phyloP scores from a whole-genome alignment of 2,329 filamentous ascomycete genomes.

The Chrysoporthe cubensis region DNA sequence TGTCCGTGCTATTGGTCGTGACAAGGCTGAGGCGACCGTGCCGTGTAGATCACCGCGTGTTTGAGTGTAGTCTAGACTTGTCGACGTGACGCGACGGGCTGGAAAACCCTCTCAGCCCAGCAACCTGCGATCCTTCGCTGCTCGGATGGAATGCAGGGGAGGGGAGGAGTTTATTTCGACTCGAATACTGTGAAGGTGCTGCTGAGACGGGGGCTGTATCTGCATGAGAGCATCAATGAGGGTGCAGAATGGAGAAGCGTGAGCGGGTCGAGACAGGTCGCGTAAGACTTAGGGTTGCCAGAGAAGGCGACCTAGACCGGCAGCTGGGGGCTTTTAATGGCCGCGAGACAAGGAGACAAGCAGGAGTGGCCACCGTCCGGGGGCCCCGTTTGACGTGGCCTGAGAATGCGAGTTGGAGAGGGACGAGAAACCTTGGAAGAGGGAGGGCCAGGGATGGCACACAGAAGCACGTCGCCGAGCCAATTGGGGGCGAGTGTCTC shows the following conservation, averaged over 20 bases:
- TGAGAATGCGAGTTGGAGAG: slow-evolving; percentile 6
- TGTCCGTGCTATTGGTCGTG: background rate
- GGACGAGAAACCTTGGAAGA: slow-evolving; percentile 7
- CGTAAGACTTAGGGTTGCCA: slow-evolving; percentile 16
- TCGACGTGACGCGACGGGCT: slow-evolving; percentile 13
- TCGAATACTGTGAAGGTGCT: background rate
- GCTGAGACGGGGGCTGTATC: background rate
- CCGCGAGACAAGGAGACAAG: background rate
- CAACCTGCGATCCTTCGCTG: background rate
- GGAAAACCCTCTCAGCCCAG: background rate
- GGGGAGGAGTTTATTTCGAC: no score
- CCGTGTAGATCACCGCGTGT: background rate
- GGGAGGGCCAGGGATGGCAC: background rate
- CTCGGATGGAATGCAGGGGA: background rate
- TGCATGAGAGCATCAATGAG: background rate
- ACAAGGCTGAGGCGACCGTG: slow-evolving; percentile 1
- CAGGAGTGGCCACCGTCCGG: background rate
- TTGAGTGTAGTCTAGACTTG: background rate
- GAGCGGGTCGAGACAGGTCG: slow-evolving; percentile 20
- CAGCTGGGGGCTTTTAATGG: background rate
- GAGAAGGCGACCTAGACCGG: slow-evolving; percentile 11
- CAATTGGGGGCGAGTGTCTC: slow-evolving; percentile 1
- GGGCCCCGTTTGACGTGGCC: no score
- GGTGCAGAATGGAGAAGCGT: background rate
- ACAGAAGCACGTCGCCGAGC: background rate